Evolutionary conservation across 352 stramenopile genomes (phyloP).

Genomic region (Stephanocyclus meneghinianus): DNA sequence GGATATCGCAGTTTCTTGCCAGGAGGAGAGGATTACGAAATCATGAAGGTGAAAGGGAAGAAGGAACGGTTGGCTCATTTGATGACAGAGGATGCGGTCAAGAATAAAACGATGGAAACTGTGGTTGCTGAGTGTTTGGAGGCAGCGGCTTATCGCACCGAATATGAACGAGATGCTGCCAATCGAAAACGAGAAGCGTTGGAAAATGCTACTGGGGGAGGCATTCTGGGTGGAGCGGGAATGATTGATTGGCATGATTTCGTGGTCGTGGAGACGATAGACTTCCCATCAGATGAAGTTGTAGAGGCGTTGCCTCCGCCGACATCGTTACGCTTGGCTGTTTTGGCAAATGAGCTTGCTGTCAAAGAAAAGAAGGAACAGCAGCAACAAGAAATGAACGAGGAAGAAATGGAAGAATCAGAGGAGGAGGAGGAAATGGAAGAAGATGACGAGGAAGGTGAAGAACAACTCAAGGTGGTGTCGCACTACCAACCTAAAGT

Average conservation of each 20-base stretch:
- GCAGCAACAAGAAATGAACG: conserved; percentile 23
- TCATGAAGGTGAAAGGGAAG: conserved; percentile 26
- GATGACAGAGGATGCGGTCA: conserved; percentile 22
- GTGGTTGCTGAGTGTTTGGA: conserved; percentile 63
- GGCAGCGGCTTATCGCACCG: conserved; percentile 80
- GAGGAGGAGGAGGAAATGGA: conserved; percentile 61
- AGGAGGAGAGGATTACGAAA: conserved; percentile 44
- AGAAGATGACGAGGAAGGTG: conserved; percentile 69
- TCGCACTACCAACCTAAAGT: conserved; percentile 80
- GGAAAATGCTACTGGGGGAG: conserved; percentile 57
- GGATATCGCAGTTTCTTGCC: conserved; percentile 85
- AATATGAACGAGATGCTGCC: conserved; percentile 82
- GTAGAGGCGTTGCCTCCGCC: conserved; percentile 59
- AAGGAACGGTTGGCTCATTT: conserved; percentile 31
- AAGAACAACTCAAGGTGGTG: conserved; percentile 81
- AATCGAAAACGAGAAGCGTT: conserved; percentile 58
- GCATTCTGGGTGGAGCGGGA: conserved; percentile 49
- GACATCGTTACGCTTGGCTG: conserved; percentile 38
- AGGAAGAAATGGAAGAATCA: conserved; percentile 41
- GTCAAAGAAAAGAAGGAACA: neutral
- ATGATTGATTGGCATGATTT: conserved; percentile 99
- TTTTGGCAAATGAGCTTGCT: conserved; percentile 30
- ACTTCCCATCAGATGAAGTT: conserved; percentile 90
- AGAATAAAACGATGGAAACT: conserved; percentile 20
- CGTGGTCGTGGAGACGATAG: conserved; percentile 98